These are phyloP conservation scores for Clarireedia paspali DNA, from an alignment of 2,329 filamentous ascomycete species.

Conservation along the genomic window DNA sequence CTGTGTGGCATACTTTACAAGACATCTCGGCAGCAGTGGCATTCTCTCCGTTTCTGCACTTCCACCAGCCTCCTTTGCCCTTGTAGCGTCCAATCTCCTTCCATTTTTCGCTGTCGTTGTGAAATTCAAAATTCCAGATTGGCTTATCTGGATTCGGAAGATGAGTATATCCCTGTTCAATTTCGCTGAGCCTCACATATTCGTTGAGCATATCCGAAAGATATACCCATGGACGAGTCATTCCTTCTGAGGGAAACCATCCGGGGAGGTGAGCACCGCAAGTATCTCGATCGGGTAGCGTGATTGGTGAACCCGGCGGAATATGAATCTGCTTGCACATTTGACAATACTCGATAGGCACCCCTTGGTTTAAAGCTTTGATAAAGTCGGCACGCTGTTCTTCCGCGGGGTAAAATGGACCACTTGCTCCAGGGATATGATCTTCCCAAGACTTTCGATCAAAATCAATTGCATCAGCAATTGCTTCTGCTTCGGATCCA, in stretches of 20 bases:
- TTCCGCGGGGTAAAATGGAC: slow-evolving; percentile 1
- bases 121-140: slow-evolving; percentile 21
- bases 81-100: slow-evolving; percentile 9
- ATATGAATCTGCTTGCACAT: slow-evolving; percentile 24
- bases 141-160: slow-evolving; percentile 1
- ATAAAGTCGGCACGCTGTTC: slow-evolving; percentile 10
- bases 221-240: slow-evolving; percentile 15
- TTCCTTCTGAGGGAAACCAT: slow-evolving; percentile 22
- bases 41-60: slow-evolving; percentile 16
- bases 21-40: slow-evolving; percentile 15
- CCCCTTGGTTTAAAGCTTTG: slow-evolving; percentile 9
- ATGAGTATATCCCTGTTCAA: slow-evolving; percentile 9
- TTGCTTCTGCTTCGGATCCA: background rate
- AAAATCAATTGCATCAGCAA: slow-evolving; percentile 6
- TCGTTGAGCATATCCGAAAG: slow-evolving; percentile 17
- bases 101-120: slow-evolving; percentile 20
- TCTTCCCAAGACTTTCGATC: background rate
- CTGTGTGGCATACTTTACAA: slow-evolving; percentile 12
- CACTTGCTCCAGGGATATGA: slow-evolving; percentile 3
- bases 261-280: slow-evolving; percentile 23
- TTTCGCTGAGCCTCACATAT: slow-evolving; percentile 12
- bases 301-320: slow-evolving; percentile 15
- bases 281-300: slow-evolving; percentile 21
- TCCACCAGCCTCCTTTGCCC: slow-evolving; percentile 24
- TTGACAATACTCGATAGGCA: slow-evolving; percentile 18